These are phyloP conservation scores for Dothistroma septosporum DNA, from an alignment of 2,329 filamentous ascomycete genomes.

Conservation along the genomic window DNA sequence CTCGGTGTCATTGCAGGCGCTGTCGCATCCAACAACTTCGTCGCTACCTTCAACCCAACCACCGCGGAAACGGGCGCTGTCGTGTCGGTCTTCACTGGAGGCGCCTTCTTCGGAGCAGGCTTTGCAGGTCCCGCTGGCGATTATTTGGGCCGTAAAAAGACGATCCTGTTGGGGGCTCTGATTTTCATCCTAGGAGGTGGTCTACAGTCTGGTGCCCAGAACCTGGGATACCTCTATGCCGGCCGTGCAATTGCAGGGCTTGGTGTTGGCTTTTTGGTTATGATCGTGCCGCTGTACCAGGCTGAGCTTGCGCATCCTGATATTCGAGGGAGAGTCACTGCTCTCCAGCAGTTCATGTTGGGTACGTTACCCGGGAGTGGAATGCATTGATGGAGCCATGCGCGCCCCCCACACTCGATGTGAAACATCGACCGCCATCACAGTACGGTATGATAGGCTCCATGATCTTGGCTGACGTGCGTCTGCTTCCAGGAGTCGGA, in stretches of 20 bases:
- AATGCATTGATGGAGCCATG: not conserved
- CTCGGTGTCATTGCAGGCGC: conserved; percentile 58
- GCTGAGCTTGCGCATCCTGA: conserved; percentile 73
- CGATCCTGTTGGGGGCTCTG: conserved; percentile 66
- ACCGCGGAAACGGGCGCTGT: conserved; percentile 55
- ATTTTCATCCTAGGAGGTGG: conserved; percentile 69
- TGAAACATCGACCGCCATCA: no score
- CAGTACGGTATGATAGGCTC: no score
- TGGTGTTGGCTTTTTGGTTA: conserved; percentile 58
- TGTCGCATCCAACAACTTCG: conserved; percentile 46
- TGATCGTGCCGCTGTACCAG: conserved; percentile 70
- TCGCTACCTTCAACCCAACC: conserved; percentile 38
- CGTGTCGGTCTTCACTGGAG: conserved; percentile 72
- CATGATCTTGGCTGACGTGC: no score
- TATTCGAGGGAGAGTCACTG: conserved; percentile 71
- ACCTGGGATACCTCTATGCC: conserved; percentile 60
- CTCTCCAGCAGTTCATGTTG: conserved; percentile 78
- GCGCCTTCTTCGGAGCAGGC: conserved; percentile 67
- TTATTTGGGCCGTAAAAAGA: conserved; percentile 62
- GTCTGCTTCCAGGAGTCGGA: no score
- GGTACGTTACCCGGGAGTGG: conserved; percentile 30
- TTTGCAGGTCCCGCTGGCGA: conserved; percentile 63
- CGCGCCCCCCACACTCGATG: no score
- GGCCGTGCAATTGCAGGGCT: conserved; percentile 49
- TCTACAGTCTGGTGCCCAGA: conserved; percentile 65